phyloP scores from a whole-genome alignment of 1,284 basidiomycete species.

The Ustilago curta region DNA sequence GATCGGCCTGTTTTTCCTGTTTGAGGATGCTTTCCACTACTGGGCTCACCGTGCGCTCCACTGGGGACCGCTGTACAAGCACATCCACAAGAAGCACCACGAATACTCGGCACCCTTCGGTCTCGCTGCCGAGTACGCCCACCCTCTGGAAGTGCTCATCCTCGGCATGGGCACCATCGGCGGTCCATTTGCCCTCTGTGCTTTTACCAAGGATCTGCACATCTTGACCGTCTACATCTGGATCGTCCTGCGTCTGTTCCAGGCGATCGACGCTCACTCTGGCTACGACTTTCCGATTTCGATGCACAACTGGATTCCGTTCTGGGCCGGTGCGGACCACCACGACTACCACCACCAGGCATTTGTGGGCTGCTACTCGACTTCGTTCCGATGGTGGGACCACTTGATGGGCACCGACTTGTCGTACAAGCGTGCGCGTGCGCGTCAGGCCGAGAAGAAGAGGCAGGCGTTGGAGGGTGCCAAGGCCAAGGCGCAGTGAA shows the following conservation, averaged over 20 bases:
- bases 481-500: slow-evolving; percentile 22
- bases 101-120: slow-evolving; percentile 97
- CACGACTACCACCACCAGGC: slow-evolving; percentile 75
- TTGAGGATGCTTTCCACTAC: slow-evolving; percentile 91
- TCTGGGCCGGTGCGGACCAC: slow-evolving; percentile 99
- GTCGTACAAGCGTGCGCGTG: slow-evolving; percentile 64
- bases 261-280: slow-evolving; percentile 96
- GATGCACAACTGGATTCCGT: slow-evolving; percentile 90
- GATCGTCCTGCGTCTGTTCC: slow-evolving; percentile 93
- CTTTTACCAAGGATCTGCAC: slow-evolving; percentile 75
- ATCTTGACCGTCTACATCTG: slow-evolving; percentile 93
- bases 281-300: slow-evolving; percentile 84
- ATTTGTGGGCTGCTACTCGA: slow-evolving; percentile 65
- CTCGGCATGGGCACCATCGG: slow-evolving; percentile 86
- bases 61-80: slow-evolving; percentile 90
- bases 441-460: slow-evolving; percentile 66
- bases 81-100: slow-evolving; percentile 95
- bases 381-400: slow-evolving; percentile 69
- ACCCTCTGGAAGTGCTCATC: slow-evolving; percentile 92
- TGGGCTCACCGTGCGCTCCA: slow-evolving; percentile 88
- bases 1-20: slow-evolving; percentile 90
- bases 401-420: slow-evolving; percentile 65
- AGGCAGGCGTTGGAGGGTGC: slow-evolving; percentile 33
- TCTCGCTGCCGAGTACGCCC: slow-evolving; percentile 96
- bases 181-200: slow-evolving; percentile 87